Evolutionary conservation across 495 filamentous ascomycete species (phyloP), one percentile per base, ranked within the genome.

Genomic region (Xylaria acuta): DNA sequence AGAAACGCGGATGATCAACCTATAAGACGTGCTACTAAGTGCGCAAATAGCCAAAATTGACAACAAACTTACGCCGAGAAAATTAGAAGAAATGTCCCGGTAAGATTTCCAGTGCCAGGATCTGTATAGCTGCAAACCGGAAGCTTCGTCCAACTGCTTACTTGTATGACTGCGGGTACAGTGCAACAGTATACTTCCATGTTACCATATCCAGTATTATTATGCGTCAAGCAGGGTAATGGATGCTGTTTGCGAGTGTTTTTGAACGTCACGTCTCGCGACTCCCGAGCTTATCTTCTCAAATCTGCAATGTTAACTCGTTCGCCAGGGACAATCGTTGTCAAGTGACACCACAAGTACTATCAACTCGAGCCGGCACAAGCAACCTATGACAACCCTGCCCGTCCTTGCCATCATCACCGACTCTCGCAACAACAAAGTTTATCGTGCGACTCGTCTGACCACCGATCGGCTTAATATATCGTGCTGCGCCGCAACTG

Each of bases 401-500:
- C 14, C 20, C 27, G 25, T 54, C 4, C 40, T 60, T 8, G 36
- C 53, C 53, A 45, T 40, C 40, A 30, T 11, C n/a, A 40, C 16
- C 58, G 43, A 41, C 18, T 68, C 36, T 43, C 25, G 32, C 53
- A 49, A 34, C 43, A n/a, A 34, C 65, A 9, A 32, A 51, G 30
- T 58, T 20, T 27, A 3, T 54, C 5, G 12, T 63, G 27, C n/a
- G 3, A 30, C 38, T 14, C 20, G 59, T 63, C 69, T 71, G 69
- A 64, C 69, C 69, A 71, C 59, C 56, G 30, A 25, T 56, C 59
- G 30, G 45, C 60, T 71, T 71, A 71, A 71, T 54, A 64, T 71
- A 64, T 40, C 22, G 69, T 62, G 32, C 25, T 41, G 38, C 12
- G 41, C 67, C 67, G 32, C 58, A 20, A 62, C 58, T 63, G 58